Conservation (phyloP, 495 filamentous ascomycete species). For the Stereocaulon alpinum region DNA sequence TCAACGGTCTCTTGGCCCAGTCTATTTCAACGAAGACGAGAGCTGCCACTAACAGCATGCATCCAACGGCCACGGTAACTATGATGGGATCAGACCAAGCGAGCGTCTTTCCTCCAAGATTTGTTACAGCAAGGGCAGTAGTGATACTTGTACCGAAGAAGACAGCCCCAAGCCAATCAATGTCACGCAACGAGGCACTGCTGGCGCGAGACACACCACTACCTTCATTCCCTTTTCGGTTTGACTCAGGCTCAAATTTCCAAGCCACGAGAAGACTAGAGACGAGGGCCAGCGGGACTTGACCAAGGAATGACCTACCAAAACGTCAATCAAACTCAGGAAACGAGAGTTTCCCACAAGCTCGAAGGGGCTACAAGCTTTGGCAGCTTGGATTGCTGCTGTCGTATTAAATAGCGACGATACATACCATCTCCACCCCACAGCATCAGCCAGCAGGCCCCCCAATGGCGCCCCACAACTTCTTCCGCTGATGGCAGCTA, state of each 20-base stretch:
- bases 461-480: conserved; percentile 27
- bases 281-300: not conserved
- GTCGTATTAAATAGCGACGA: not conserved
- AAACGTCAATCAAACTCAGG: not conserved
- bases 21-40: not conserved
- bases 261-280: not conserved
- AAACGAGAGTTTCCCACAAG: not conserved
- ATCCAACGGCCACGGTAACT: not conserved
- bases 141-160: not conserved
- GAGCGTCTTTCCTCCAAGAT: not conserved
- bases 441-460: conserved; percentile 22
- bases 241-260: not conserved
- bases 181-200: not conserved
- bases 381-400: too few species aligned
- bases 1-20: not conserved
- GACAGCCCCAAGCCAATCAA: not conserved
- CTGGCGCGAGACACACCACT: not conserved
- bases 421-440: conserved; percentile 29
- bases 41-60: not conserved
- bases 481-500: conserved; percentile 21
- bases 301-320: not conserved
- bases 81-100: not conserved
- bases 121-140: not conserved
- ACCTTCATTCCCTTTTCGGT: not conserved
- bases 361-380: not conserved